Evolutionary conservation across 2,329 filamentous ascomycete genomes (phyloP), one percentile per base, ranked within the genome.

Genomic region (Dactylellina parvicollis): DNA sequence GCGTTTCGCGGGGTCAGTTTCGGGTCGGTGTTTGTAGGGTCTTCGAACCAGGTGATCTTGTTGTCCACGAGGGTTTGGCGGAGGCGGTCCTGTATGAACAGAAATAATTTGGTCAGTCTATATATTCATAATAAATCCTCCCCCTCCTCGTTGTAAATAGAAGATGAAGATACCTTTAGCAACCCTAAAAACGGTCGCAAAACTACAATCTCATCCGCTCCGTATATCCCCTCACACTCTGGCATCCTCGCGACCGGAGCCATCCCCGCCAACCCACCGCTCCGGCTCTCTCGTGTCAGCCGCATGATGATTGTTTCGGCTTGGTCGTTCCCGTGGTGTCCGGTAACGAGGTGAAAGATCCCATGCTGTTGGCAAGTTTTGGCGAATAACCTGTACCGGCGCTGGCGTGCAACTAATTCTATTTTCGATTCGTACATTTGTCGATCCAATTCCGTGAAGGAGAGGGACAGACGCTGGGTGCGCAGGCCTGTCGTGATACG

Each of bases 321-420:
- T 78, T 95, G 92, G 78, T 99, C 95, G 78, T 97, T 93, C 74
- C 86, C 84, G 79, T 99, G 95, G 79, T 99, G 95, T 2, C 89
- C 95, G 2, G 69, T 73, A 9, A 66, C 14, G 0, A 73, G 8
- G 34, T 73, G 60, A 0, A 38, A 22, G 18, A 66, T 61, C 1
- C 49, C 47, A 22, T 60, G 18, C 9, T 66, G 8, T 7, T 32
- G n/a, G 26, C 69, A 73, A 10, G 36, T 22, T 1, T n/a, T 16
- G 1, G 60, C 69, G 40, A 73, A 64, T 2, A 26, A 7, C 10
- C 42, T 49, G 54, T 73, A 73, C 16, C 69, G 52, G 1, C 30
- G 30, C 4, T 30, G n/a, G 3, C 69, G 26, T 12, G 69, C 69
- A 12, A 38, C 12, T 1, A 12, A 14, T 30, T 73, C 69, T 5